A percentile compares a stretch with the other conserved stretches of the same genome.
phyloP scores from a whole-genome alignment of 176 grass and related monocot genomes.

The Poa annua region DNA sequence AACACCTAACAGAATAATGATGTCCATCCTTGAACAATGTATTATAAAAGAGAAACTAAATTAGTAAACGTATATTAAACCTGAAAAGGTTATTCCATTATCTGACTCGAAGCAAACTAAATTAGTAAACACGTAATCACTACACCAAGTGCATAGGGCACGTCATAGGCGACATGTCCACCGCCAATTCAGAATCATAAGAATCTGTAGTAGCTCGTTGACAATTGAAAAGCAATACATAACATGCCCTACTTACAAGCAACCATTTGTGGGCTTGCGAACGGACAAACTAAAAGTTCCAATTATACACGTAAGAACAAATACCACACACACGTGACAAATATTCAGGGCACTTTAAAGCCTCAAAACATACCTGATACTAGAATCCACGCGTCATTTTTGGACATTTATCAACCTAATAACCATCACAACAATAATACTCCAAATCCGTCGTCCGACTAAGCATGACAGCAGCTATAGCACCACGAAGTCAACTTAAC shows the following conservation, averaged over 20 bases:
- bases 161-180: not conserved
- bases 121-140: not conserved
- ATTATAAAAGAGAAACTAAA: not conserved
- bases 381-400: not conserved
- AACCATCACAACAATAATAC: not conserved
- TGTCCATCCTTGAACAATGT: not conserved
- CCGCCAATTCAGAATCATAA: not conserved
- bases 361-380: not conserved
- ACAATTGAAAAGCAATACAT: not conserved
- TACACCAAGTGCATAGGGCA: not conserved
- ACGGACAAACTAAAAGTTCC: not conserved
- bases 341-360: not conserved
- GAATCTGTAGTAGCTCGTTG: not conserved
- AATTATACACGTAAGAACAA: slow-evolving; percentile 11
- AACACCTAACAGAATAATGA: slow-evolving; percentile 15
- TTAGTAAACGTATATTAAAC: not conserved
- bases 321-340: slow-evolving; percentile 27
- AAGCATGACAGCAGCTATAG: not conserved
- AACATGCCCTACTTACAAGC: slow-evolving; percentile 19
- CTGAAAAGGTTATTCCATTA: slow-evolving; percentile 10
- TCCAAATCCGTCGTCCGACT: not conserved
- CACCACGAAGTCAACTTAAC: not conserved
- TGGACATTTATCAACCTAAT: not conserved
- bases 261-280: slow-evolving; percentile 7
- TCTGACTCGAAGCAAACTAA: not conserved